Percentiles rank a stretch among this genome's conserved stretches.
Conservation (phyloP, 2,329 filamentous ascomycete genomes). For the Xylariomycetidae sp. region DNA sequence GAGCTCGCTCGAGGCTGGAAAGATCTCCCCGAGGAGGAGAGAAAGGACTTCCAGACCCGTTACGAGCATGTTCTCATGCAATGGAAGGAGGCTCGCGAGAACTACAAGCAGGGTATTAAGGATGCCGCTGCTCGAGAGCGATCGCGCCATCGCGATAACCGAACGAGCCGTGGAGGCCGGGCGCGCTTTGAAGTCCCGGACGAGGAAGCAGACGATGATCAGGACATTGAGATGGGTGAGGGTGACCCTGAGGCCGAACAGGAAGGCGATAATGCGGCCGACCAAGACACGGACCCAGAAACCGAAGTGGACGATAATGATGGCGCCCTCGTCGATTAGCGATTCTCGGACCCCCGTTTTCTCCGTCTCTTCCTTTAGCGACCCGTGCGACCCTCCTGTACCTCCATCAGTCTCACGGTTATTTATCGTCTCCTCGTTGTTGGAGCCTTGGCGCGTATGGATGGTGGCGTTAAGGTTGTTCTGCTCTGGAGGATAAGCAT, state of each 20-base stretch:
- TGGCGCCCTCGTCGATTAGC: slow-evolving; percentile 17
- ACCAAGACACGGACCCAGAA: slow-evolving; percentile 22
- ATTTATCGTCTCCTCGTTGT: too few species aligned
- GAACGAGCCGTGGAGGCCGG: slow-evolving; percentile 9
- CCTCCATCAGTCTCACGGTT: too few species aligned
- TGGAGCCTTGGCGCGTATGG: too few species aligned
- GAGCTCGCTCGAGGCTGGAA: slow-evolving; percentile 52
- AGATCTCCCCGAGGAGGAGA: slow-evolving; percentile 41
- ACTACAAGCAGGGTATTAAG: slow-evolving; percentile 26
- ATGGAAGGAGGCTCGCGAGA: slow-evolving; percentile 39
- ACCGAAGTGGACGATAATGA: slow-evolving; percentile 29
- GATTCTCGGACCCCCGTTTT: neutral
- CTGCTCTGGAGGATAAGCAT: too few species aligned
- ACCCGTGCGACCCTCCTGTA: too few species aligned
- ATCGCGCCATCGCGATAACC: slow-evolving; percentile 19
- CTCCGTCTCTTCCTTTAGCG: too few species aligned
- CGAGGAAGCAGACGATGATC: slow-evolving; percentile 10
- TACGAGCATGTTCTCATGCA: slow-evolving; percentile 33
- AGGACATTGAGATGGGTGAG: slow-evolving; percentile 17
- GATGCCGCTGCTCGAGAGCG: slow-evolving; percentile 22
- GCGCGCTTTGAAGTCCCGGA: too few species aligned
- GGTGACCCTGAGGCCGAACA: slow-evolving; percentile 13
- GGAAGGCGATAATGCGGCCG: slow-evolving; percentile 7
- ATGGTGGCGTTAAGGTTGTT: too few species aligned
- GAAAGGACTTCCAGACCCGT: slow-evolving; percentile 41